Percentiles rank a stretch among this genome's conserved stretches.
phyloP scores from a whole-genome alignment of 1,284 basidiomycete genomes.

The Anthracocystis setariae region DNA sequence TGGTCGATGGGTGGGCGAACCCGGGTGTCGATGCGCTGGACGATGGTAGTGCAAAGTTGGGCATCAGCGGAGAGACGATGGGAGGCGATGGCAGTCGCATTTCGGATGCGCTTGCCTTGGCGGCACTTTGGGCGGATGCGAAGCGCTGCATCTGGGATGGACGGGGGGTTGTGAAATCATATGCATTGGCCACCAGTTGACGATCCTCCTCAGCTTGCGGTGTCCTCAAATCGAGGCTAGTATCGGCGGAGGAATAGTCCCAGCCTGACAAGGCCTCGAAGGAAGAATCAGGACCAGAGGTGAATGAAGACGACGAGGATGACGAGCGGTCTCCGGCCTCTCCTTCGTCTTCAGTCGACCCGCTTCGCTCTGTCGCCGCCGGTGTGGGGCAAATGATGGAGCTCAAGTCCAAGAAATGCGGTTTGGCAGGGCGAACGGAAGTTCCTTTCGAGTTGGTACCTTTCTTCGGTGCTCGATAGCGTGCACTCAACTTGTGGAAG shows the following conservation, averaged over 20 bases:
- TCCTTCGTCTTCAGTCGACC: conserved; percentile 21
- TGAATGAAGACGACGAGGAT: conserved; percentile 28
- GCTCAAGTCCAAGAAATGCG: conserved; percentile 52
- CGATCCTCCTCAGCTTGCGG: conserved; percentile 41
- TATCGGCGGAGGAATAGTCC: conserved; percentile 35
- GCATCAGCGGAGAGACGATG: conserved; percentile 37
- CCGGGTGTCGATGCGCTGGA: conserved; percentile 31
- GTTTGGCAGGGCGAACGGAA: conserved; percentile 16
- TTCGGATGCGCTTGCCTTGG: conserved; percentile 1
- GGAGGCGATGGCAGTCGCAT: conserved; percentile 42
- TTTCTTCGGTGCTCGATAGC: conserved; percentile 29
- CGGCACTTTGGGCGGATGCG: conserved; percentile 21
- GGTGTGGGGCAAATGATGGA: conserved; percentile 42
- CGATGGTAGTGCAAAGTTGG: conserved; percentile 29
- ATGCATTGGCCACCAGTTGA: conserved; percentile 19
- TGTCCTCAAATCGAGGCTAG: conserved; percentile 30
- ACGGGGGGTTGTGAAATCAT: conserved; percentile 38
- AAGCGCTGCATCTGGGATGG: conserved; percentile 46
- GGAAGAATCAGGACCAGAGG: conserved; percentile 27
- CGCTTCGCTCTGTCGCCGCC: background rate
- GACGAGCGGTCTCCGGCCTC: conserved; percentile 33
- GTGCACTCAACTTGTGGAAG: conserved; percentile 38
- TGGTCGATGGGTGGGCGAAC: conserved; percentile 8
- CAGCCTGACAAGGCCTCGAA: conserved; percentile 42
- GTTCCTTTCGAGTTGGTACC: conserved; percentile 7